Base-by-base conservation (phyloP, 164 flowering plant genomes). In the Vitis vinifera region DNA sequence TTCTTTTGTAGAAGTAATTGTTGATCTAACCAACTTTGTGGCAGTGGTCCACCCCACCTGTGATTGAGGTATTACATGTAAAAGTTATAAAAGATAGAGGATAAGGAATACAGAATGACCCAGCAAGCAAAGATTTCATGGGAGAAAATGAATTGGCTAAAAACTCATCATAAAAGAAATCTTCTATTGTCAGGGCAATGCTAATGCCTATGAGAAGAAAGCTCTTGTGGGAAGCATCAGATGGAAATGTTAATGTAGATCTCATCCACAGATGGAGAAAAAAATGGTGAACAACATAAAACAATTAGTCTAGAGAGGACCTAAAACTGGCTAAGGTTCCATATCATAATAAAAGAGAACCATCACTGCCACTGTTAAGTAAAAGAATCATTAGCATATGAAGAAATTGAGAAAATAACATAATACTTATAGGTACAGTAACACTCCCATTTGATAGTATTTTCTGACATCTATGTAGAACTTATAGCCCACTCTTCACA, bases 21-120 rank as follows among this genome's bases (percentile, higher is more conserved):
- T 69, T 88, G 85, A 80, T 87, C 88, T 47, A 84, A 71, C 92
- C 95, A 90, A 80, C 87, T 87, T 66, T 90, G 89, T 63, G 95
- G 89, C 12, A 88, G 76, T 70, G 93, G 96, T 55, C 96, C 96
- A 73, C 96, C 96, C 96, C 93, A 91, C 64, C 96, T 91, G 78
- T 56, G 64, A 73, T 47, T 15, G 14, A 68, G 67, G 59, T 55
- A 51, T 55, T 27, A 17, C 0, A 66, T 13, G 47, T 27, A 65
- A 19, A 62, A 49, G 19, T 44, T 15, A 52, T 19, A 55, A 60
- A 16, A 7, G 16, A 11, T 8, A 59, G 37, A 59, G 10, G 44
- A 52, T 12, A 14, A 52, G 1, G n/a, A 52, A 52, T 12, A n/a
- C 55, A 52, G 55, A 52, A 13, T 12, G 55, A 52, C 14, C 7